Evolutionary conservation across 139 green algal species (phyloP).

Genomic region (Spirogloea muscicola): DNA sequence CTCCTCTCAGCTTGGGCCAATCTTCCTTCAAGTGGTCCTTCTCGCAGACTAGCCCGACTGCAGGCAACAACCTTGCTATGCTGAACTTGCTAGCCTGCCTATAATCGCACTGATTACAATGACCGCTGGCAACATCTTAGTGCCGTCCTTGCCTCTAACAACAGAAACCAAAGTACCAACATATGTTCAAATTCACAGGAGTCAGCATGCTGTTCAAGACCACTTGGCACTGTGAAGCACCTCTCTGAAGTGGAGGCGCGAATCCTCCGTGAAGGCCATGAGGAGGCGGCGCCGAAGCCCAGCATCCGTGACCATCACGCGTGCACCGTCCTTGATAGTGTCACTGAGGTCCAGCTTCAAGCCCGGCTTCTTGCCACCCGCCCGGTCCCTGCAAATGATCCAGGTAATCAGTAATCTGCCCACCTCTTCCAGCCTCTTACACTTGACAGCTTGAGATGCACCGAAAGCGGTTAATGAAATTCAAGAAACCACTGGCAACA

Average conservation of each 20-base stretch:
- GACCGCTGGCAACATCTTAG: background rate
- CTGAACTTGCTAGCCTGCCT: background rate
- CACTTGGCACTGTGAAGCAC: constrained; percentile 8
- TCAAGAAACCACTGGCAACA: background rate
- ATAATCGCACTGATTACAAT: background rate
- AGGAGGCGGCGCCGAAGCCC: constrained; percentile 73
- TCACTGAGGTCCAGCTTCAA: constrained; percentile 90
- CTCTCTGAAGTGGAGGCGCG: constrained; percentile 82
- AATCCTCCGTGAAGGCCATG: constrained; percentile 89
- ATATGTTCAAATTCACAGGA: background rate
- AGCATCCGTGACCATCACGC: constrained; percentile 50
- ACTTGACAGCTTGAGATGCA: background rate
- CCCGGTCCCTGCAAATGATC: too few species aligned
- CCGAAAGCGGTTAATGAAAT: background rate
- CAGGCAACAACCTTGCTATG: background rate
- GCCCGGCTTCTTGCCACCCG: too few species aligned
- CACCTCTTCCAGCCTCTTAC: too few species aligned
- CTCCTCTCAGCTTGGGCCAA: background rate
- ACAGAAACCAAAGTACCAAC: background rate
- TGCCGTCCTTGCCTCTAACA: background rate
- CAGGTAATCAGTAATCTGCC: too few species aligned
- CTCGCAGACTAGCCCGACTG: background rate
- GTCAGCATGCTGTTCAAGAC: background rate
- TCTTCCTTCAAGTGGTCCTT: background rate
- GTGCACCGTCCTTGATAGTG: constrained; percentile 69